Evolutionary conservation across 2,329 filamentous ascomycete genomes (phyloP), one percentile per base, ranked within the genome.

Genomic region (Penicillium sp.): DNA sequence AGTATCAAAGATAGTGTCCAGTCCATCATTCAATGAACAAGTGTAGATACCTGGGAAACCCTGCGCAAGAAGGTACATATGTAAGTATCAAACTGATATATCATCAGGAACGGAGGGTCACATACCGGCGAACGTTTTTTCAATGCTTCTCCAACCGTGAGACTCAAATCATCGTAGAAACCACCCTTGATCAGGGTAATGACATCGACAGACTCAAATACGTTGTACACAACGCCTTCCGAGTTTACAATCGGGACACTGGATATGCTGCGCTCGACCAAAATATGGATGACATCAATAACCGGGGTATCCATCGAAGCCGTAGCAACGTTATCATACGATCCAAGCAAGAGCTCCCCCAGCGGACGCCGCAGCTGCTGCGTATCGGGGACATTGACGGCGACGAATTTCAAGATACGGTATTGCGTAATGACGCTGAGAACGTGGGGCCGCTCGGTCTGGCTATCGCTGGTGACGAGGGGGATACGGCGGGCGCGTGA

Each of bases 381-480:
- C 5, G 93, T 97, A 71, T 96, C 90, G 66, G 88, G 87, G 40
- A 90, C 87, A 75, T 99, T 99, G 75, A 99, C 93, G 11, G 94
- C 92, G 60, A 99, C 95, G 74, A 99, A 99, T 74, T 99, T 99
- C 63, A 99, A 84, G 66, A 99, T 97, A 57, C 95, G 89, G 76
- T 99, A 99, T 75, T 99, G 94, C 0, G 94, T 99, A 58, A 99
- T 90, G 60, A 99, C 94, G 68, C 92, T 97, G 60, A 99, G 90
- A 19, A 99, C 92, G 78, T 93, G 94, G 70, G 94, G 87, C 61
- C 92, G 85, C 55, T 90, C 87, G 2, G 94, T 99, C 76, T 99
- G 94, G 70, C 95, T 92, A 70, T 99, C 94, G 62, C 90, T 84
- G 67, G 97, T 94, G 58, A 99, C 89, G 7, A 99, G 83, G 0